Evolutionary conservation across 202 grass and related monocot genomes (phyloP).

Genomic region (Panicum hallii): DNA sequence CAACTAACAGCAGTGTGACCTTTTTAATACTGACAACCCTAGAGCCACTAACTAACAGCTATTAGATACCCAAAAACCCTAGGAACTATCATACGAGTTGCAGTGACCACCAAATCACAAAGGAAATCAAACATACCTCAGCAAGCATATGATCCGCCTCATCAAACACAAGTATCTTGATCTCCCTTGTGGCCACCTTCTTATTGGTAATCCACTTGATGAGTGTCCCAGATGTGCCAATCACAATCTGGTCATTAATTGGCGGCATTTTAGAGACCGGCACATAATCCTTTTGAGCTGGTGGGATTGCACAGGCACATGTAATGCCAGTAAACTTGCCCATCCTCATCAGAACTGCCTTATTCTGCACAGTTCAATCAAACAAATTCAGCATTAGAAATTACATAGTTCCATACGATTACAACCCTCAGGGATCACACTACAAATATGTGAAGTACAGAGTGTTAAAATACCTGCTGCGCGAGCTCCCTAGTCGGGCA

Average conservation of each 20-base stretch:
- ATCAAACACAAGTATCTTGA: slow-evolving; percentile 92
- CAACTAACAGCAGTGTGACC: background rate
- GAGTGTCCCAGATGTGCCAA: slow-evolving; percentile 93
- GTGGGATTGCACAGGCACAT: slow-evolving; percentile 78
- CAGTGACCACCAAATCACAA: slow-evolving; percentile 4
- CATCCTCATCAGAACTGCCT: slow-evolving; percentile 86
- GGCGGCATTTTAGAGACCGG: slow-evolving; percentile 55
- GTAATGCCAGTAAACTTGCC: slow-evolving; percentile 89
- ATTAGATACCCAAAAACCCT: background rate
- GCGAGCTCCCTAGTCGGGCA: slow-evolving; percentile 95
- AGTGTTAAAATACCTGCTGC: slow-evolving; percentile 61
- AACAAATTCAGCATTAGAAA: slow-evolving; percentile 20
- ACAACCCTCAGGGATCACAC: slow-evolving; percentile 2
- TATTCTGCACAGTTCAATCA: slow-evolving; percentile 66
- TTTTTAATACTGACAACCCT: background rate
- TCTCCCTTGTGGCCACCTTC: slow-evolving; percentile 69
- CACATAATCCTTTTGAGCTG: slow-evolving; percentile 66
- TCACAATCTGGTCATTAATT: slow-evolving; percentile 84
- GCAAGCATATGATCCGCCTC: slow-evolving; percentile 96
- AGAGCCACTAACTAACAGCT: background rate
- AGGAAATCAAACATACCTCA: slow-evolving; percentile 63
- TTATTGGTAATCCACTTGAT: slow-evolving; percentile 82
- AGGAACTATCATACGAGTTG: background rate
- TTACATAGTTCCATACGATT: background rate
- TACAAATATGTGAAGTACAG: background rate